Base-by-base conservation (phyloP, 129 eudicot species). In the Escallonia herrerae region DNA sequence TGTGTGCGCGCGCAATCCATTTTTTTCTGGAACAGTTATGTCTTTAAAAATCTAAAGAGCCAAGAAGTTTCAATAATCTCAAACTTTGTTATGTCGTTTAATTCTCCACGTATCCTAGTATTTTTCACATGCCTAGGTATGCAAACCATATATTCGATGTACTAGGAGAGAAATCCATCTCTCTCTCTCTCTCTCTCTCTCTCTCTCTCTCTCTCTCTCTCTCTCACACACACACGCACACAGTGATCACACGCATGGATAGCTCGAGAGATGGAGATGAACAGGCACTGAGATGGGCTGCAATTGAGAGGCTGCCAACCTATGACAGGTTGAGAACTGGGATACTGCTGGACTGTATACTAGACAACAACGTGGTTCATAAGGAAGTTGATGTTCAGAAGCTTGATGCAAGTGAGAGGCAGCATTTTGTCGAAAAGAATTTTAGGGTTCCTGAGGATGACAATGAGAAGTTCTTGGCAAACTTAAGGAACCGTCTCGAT, bases 391-490 rank as follows among this genome's bases (percentile, higher is more conserved):
- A 77, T 62, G 82, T 77, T 2, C 50, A 74, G 33, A 77, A 77
- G 14, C 83, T 82, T 41, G 81, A 75, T 55, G 55, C 80, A 14
- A 75, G 75, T 43, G 91, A 89, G 40, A 68, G 91, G 3, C 90
- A 81, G 15, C 71, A 71, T 4, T 86, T 90, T 58, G 79, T 90
- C 14, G 88, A 83, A 55, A 61, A 76, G 48, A 67, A 81, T 56
- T 86, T 90, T 60, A 83, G 58, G 74, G 89, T 83, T 72, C 81
- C 89, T 43, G 97, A 90, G 77, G 97, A 90, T 45, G 97, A 90
- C 73, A 90, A 86, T 52, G 89, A 83, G 42, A 81, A 80, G 78
- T 90, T 90, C 67, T 63, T 90, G 58, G 75, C 53, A 14, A 90
- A 86, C 67, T 78, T 90, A 38, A 79, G 84, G 57, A 77, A 83